Percentiles rank a stretch among this genome's conserved stretches.
Conservation (phyloP, 305 asterid species). For the Nicotiana rustica region DNA sequence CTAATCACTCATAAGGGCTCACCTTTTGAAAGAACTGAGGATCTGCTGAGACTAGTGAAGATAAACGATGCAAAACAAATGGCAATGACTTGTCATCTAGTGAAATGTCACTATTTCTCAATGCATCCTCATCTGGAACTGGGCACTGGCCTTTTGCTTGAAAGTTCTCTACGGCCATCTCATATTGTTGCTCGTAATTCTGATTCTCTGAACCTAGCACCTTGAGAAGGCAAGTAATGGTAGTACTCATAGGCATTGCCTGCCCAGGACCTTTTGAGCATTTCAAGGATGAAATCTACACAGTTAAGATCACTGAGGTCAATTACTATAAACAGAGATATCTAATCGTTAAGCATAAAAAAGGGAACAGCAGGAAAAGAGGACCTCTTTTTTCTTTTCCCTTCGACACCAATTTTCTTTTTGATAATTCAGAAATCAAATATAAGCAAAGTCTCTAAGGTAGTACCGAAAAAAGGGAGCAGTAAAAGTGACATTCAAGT, state of each 20-base stretch:
- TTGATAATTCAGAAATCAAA: slow-evolving; percentile 24
- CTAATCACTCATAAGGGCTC: slow-evolving; percentile 30
- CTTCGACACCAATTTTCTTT: neutral
- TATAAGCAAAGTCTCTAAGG: neutral
- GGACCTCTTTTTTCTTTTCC: neutral
- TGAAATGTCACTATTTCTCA: slow-evolving; percentile 38
- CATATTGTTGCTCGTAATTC: slow-evolving; percentile 41
- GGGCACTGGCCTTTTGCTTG: slow-evolving; percentile 50
- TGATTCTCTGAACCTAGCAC: slow-evolving; percentile 48
- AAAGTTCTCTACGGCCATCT: slow-evolving; percentile 43
- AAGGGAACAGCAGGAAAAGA: slow-evolving; percentile 20
- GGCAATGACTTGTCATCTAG: slow-evolving; percentile 41
- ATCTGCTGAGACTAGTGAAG: slow-evolving; percentile 46
- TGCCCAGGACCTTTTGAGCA: slow-evolving; percentile 47
- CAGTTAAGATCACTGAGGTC: slow-evolving; percentile 34
- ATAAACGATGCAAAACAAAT: slow-evolving; percentile 38
- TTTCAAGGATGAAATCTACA: slow-evolving; percentile 57
- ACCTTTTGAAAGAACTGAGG: slow-evolving; percentile 51
- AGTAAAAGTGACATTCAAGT: slow-evolving; percentile 17
- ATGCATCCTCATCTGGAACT: slow-evolving; percentile 38
- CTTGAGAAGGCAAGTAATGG: slow-evolving; percentile 49
- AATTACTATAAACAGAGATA: slow-evolving; percentile 35
- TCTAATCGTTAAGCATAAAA: slow-evolving; percentile 29
- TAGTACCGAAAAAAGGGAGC: neutral
- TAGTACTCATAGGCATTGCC: slow-evolving; percentile 41